Evolutionary conservation across 345 rosid genomes (phyloP).

Genomic region (Brassica nigra): DNA sequence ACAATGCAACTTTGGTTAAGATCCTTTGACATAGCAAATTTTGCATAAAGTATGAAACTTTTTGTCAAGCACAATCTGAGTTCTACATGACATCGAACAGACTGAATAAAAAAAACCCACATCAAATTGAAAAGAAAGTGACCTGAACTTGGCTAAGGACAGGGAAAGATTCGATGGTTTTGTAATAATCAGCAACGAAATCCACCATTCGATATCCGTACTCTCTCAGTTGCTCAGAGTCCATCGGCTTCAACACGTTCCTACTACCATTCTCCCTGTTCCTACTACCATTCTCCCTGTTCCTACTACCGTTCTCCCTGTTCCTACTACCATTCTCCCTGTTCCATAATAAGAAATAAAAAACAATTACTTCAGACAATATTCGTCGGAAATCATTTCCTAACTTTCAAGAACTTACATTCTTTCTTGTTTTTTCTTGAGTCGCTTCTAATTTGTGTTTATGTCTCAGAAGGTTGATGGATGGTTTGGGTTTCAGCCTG

Average conservation of each 20-base stretch:
- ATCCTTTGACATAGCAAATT: neutral
- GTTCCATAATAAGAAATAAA: neutral
- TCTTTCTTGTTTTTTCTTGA: neutral
- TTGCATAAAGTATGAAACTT: neutral
- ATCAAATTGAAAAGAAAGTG: constrained; percentile 3
- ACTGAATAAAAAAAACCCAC: neutral
- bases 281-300: too few relatives aligned
- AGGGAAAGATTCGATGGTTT: constrained; percentile 69
- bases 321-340: constrained; percentile 22
- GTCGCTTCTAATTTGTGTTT: neutral
- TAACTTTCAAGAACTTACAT: neutral
- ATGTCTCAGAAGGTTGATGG: neutral
- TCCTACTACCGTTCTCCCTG: too few relatives aligned
- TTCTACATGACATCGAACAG: neutral
- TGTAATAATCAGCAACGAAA: constrained; percentile 91
- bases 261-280: constrained; percentile 32
- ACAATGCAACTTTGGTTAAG: neutral
- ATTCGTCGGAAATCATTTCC: neutral
- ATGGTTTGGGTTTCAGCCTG: neutral
- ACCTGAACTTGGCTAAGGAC: constrained; percentile 95
- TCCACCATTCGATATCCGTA: constrained; percentile 84
- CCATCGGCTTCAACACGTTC: constrained; percentile 61
- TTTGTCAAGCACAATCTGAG: neutral
- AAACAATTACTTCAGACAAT: neutral
- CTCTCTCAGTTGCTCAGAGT: constrained; percentile 73